Evolutionary conservation across 208 protist species (phyloP).

Genomic region (Sergeia podlipaevii): DNA sequence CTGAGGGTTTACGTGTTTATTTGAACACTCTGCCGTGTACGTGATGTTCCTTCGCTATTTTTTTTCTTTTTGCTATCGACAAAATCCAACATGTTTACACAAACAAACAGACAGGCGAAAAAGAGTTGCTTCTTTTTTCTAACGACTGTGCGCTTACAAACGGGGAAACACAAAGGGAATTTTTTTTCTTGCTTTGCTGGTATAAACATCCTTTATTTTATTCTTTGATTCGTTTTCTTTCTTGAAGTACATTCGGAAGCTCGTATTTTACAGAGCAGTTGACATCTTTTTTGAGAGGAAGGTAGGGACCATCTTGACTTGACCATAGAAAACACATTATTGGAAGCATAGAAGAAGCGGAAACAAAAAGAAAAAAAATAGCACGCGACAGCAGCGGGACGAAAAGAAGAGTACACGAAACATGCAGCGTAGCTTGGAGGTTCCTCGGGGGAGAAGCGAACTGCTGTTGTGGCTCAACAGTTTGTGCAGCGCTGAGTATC

Average conservation of each 20-base stretch:
- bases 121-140: no score
- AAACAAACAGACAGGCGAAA: no score
- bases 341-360: no score
- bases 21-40: no score
- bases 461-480: slow-evolving; percentile 79
- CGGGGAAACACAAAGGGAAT: no score
- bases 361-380: slow-evolving; percentile 3
- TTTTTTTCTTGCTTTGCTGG: slow-evolving; percentile 10
- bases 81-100: no score
- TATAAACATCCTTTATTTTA: slow-evolving; percentile 2
- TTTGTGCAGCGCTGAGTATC: slow-evolving; percentile 73
- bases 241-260: slow-evolving; percentile 1
- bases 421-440: slow-evolving; percentile 14
- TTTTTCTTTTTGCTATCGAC: no score
- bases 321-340: background rate
- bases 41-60: no score
- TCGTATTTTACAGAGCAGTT: background rate
- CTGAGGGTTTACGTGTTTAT: no score
- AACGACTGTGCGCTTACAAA: no score
- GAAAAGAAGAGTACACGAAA: background rate
- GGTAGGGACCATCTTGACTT: background rate
- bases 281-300: background rate
- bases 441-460: slow-evolving; percentile 54
- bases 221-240: slow-evolving; percentile 11
- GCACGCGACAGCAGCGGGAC: background rate